Conservation (phyloP, 2,329 filamentous ascomycete species). For the Epichloe bromicola region DNA sequence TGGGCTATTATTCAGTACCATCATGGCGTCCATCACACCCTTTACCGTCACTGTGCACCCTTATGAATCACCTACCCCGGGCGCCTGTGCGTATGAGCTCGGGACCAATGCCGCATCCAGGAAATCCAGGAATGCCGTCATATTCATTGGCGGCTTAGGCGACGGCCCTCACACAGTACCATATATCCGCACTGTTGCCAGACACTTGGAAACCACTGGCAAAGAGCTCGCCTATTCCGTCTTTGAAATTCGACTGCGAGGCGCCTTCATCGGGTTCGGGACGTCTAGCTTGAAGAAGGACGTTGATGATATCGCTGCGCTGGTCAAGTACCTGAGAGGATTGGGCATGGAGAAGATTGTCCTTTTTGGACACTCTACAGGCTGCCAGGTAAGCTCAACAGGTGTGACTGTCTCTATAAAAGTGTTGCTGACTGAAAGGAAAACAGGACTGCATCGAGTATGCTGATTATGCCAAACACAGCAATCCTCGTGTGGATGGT, state of each 20-base stretch:
- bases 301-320: conserved; percentile 37
- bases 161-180: conserved; percentile 55
- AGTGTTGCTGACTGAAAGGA: neutral
- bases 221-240: conserved; percentile 34
- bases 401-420: neutral
- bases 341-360: conserved; percentile 39
- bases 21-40: conserved; percentile 18
- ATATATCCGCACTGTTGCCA: conserved; percentile 38
- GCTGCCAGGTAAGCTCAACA: conserved; percentile 34
- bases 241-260: conserved; percentile 43
- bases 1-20: neutral
- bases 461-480: conserved; percentile 27
- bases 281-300: conserved; percentile 37
- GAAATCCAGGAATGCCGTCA: conserved; percentile 46
- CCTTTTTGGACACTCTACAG: conserved; percentile 46
- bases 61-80: conserved; percentile 26
- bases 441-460: conserved; percentile 45
- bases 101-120: conserved; percentile 23
- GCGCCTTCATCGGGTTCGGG: conserved; percentile 40
- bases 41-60: conserved; percentile 34
- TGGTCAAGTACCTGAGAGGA: conserved; percentile 40
- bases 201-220: conserved; percentile 23
- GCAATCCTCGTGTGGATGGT: conserved; percentile 49
- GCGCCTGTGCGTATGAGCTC: conserved; percentile 34
- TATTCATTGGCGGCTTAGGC: conserved; percentile 58